Percentiles rank a stretch among this genome's conserved stretches.
These are phyloP conservation scores for Blastobotrys buckinghamii DNA, from an alignment of 1,139 yeast genomes.

Conservation along the genomic window DNA sequence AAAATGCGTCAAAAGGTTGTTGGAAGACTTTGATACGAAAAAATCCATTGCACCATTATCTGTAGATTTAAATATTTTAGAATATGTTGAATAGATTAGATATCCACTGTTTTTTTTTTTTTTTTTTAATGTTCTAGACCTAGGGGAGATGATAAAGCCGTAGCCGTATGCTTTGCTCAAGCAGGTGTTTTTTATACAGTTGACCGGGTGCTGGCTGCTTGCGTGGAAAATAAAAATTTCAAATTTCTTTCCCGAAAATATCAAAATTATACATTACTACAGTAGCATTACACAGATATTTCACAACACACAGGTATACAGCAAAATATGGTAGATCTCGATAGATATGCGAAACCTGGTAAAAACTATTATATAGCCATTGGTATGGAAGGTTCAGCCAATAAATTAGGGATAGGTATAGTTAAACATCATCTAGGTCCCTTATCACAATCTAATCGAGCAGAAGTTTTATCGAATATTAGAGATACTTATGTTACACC, in stretches of 20 bases:
- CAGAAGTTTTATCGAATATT: constrained; percentile 74
- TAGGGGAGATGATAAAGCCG: too few species aligned
- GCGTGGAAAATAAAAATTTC: too few species aligned
- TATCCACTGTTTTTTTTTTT: too few species aligned
- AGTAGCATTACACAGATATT: too few species aligned
- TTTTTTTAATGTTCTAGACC: too few species aligned
- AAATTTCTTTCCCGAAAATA: too few species aligned
- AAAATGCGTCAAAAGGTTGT: background rate
- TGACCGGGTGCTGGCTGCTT: too few species aligned
- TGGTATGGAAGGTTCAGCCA: constrained; percentile 96
- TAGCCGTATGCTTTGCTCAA: too few species aligned
- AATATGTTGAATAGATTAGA: background rate
- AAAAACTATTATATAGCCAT: constrained; percentile 47
- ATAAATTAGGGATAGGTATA: constrained; percentile 90
- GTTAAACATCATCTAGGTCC: constrained; percentile 60
- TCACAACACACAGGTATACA: too few species aligned
- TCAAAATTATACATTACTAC: too few species aligned
- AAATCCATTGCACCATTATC: background rate
- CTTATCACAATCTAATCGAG: constrained; percentile 44
- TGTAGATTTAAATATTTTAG: background rate
- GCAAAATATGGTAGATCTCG: constrained; percentile 19
- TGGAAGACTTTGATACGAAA: background rate
- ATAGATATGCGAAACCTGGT: constrained; percentile 20
- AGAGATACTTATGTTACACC: constrained; percentile 95
- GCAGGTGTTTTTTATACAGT: too few species aligned